phyloP scores from a whole-genome alignment of 192 early-diverging fungal genomes.

The Bifiguratus adelaidae region DNA sequence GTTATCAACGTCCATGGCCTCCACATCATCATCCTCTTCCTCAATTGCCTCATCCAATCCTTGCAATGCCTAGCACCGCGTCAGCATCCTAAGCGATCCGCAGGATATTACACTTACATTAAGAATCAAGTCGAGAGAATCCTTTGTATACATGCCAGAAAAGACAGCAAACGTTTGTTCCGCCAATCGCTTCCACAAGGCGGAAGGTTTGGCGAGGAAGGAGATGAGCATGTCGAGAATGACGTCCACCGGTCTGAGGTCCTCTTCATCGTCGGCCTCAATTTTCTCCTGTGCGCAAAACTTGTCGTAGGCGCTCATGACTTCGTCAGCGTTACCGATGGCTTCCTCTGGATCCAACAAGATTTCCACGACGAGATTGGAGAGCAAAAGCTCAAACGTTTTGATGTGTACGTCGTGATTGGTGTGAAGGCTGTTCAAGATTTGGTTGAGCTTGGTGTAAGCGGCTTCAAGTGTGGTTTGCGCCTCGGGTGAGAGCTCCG shows the following conservation, averaged over 20 bases:
- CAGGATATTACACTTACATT: constrained; percentile 31
- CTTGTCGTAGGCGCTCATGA: constrained; percentile 64
- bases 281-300: constrained; percentile 34
- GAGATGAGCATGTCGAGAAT: constrained; percentile 85
- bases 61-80: constrained; percentile 5
- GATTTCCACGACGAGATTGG: constrained; percentile 51
- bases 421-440: constrained; percentile 21
- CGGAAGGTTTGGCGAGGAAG: constrained; percentile 78
- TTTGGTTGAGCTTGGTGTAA: no score
- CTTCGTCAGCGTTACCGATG: constrained; percentile 52
- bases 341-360: constrained; percentile 55
- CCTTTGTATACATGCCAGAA: constrained; percentile 59
- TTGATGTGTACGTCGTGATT: constrained; percentile 19
- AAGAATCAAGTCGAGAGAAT: constrained; percentile 62
- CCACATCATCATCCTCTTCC: constrained; percentile 34
- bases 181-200: constrained; percentile 59
- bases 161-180: constrained; percentile 83
- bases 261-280: constrained; percentile 40
- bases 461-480: background rate
- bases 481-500: no score
- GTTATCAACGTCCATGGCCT: constrained; percentile 22
- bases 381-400: constrained; percentile 58
- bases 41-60: constrained; percentile 34
- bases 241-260: constrained; percentile 81
- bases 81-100: constrained; percentile 15